Percentiles rank a stretch among this genome's conserved stretches.
phyloP scores from a whole-genome alignment of 352 stramenopile species.

The Bremia lactucae region DNA sequence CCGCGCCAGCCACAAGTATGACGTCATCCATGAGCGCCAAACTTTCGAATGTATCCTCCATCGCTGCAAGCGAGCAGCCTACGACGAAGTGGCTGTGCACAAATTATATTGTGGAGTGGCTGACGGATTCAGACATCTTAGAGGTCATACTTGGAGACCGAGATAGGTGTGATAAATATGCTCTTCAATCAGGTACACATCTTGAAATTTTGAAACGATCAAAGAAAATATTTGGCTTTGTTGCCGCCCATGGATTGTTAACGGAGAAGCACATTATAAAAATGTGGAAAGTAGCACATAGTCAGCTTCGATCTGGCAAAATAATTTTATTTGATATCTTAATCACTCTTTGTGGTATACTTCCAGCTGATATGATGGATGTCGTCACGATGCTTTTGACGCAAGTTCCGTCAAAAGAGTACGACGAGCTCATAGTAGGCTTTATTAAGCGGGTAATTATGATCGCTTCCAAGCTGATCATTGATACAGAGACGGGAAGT shows the following conservation, averaged over 20 bases:
- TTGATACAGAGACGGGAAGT: slow-evolving; percentile 50
- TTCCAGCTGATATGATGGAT: slow-evolving; percentile 66
- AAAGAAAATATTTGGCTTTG: slow-evolving; percentile 55
- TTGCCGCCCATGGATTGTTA: slow-evolving; percentile 42
- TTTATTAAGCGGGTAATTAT: slow-evolving; percentile 74
- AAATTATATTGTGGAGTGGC: slow-evolving; percentile 73
- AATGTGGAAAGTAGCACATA: slow-evolving; percentile 66
- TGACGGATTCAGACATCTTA: slow-evolving; percentile 61
- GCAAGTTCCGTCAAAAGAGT: slow-evolving; percentile 55
- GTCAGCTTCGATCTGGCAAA: slow-evolving; percentile 50
- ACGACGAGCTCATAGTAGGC: slow-evolving; percentile 65
- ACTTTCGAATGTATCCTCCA: slow-evolving; percentile 16
- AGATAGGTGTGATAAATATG: slow-evolving; percentile 54
- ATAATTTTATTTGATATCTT: slow-evolving; percentile 73
- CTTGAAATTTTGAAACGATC: slow-evolving; percentile 77
- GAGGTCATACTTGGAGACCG: slow-evolving; percentile 75
- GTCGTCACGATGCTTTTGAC: slow-evolving; percentile 65
- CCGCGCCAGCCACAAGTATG: slow-evolving; percentile 22
- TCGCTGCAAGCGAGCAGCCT: slow-evolving; percentile 14
- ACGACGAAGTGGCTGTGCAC: slow-evolving; percentile 61
- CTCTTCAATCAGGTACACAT: slow-evolving; percentile 64
- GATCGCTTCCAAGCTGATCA: slow-evolving; percentile 58
- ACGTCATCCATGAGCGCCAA: slow-evolving; percentile 18
- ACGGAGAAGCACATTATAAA: slow-evolving; percentile 58
- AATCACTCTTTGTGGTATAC: slow-evolving; percentile 44